A percentile compares a stretch with the other conserved stretches of the same genome.
Evolutionary conservation across 1,139 yeast genomes (phyloP).

Genomic region (Magnusiomyces tetraspermus): DNA sequence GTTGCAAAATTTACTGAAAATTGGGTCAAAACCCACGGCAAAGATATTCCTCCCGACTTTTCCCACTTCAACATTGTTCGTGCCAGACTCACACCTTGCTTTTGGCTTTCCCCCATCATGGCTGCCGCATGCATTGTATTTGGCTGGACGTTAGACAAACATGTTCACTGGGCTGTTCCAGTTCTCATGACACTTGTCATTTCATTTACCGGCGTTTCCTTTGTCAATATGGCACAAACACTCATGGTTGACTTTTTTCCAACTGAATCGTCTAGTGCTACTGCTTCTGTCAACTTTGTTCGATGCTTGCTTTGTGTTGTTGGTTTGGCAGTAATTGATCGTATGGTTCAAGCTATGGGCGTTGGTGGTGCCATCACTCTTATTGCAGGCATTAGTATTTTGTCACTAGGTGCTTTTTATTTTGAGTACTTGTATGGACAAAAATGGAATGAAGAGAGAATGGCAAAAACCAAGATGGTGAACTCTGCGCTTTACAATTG

Average conservation of each 20-base stretch:
- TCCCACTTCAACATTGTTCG: slow-evolving; percentile 38
- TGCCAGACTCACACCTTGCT: slow-evolving; percentile 37
- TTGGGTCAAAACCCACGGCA: slow-evolving; percentile 16
- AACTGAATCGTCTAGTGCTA: slow-evolving; percentile 48
- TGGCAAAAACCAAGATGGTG: too few relatives aligned
- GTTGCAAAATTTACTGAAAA: slow-evolving; percentile 44
- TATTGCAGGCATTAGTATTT: slow-evolving; percentile 35
- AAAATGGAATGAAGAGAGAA: slow-evolving; percentile 3
- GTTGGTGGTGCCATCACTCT: slow-evolving; percentile 59
- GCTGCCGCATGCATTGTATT: slow-evolving; percentile 39
- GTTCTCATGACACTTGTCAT: slow-evolving; percentile 40
- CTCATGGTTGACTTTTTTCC: slow-evolving; percentile 56
- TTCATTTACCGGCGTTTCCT: slow-evolving; percentile 42
- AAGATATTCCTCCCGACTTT: slow-evolving; percentile 7
- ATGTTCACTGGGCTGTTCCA: slow-evolving; percentile 45
- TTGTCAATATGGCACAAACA: slow-evolving; percentile 44
- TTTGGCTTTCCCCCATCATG: slow-evolving; percentile 30
- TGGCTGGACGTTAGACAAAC: slow-evolving; percentile 60
- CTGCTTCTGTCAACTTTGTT: slow-evolving; percentile 50
- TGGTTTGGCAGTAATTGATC: slow-evolving; percentile 51
- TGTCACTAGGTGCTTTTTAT: background rate
- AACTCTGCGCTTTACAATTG: too few relatives aligned
- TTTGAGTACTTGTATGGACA: background rate
- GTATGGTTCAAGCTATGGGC: slow-evolving; percentile 44
- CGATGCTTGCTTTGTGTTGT: slow-evolving; percentile 54